Base-by-base conservation (phyloP, 2,329 filamentous ascomycete genomes). In the Cladosporium sp. region DNA sequence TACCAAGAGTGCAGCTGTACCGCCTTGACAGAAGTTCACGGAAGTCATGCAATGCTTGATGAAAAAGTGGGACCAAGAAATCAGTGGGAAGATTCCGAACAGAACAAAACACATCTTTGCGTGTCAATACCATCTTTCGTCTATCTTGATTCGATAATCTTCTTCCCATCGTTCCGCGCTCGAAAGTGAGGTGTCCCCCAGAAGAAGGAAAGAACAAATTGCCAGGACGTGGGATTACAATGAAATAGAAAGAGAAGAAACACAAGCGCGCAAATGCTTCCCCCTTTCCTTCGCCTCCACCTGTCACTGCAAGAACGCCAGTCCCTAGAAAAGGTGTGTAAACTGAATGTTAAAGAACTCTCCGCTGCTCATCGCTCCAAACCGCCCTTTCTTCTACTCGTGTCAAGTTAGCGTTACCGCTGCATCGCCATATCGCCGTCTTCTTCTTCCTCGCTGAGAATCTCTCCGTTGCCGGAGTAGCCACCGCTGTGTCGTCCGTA, bases 401-500 rank as follows among this genome's bases (percentile, higher is more conserved):
- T 23, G 49, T 35, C 29, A 57, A 57, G 26, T 57, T n/a, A 37
- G 21, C 53, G 23, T 50, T 26, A 50, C 21, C 46, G 52, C 53
- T 35, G 53, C 29, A 21, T 12, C 53, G 21, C 29, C 33, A 58
- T 28, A 8, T 40, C 21, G 26, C 31, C 33, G 4, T 63, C 60
- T 7, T 50, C 60, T n/a, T 63, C 60, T 23, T 62, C 60, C 26
- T 63, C 60, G 26, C 60, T 63, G 31, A 63, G 35, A 18, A 63
- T 31, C 33, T 63, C 60, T 23, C 60, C 60, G 26, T 63, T 63
- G 0, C 60, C 60, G 12, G 31, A 18, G 33, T 63, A 63, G 8
- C 60, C 60, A 1, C 60, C 60, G 8, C 60, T 63, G 37, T 63
- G 60, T 12, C 60, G 35, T 7, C 58, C 58, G n/a, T 40, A 63